Conservation (phyloP, 345 rosid genomes). For the Brassica cretica region DNA sequence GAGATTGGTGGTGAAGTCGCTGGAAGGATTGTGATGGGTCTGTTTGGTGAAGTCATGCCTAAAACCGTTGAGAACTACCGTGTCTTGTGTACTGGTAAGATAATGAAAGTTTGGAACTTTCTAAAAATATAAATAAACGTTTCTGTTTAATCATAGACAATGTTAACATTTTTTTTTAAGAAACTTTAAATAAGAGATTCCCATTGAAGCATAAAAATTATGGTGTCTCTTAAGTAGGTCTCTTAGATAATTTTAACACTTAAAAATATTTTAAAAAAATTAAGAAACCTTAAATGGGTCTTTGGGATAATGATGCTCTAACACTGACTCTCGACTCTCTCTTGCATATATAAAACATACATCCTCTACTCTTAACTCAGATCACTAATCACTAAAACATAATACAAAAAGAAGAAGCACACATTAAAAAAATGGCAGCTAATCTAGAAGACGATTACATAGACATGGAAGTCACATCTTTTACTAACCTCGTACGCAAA, state of each 20-base stretch:
- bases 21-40: slow-evolving; percentile 86
- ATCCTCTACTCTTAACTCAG: slow-evolving; percentile 8
- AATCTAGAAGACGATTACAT: slow-evolving; percentile 78
- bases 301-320: neutral
- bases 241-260: too few relatives aligned
- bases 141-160: too few relatives aligned
- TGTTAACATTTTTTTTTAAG: too few relatives aligned
- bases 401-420: slow-evolving; percentile 9
- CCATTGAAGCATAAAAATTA: too few relatives aligned
- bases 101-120: neutral
- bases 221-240: too few relatives aligned
- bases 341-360: slow-evolving; percentile 27
- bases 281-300: too few relatives aligned
- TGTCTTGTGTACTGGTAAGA: slow-evolving; percentile 72
- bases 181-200: too few relatives aligned
- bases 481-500: slow-evolving; percentile 48
- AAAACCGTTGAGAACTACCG: slow-evolving; percentile 86
- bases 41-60: slow-evolving; percentile 81
- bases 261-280: too few relatives aligned
- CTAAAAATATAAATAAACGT: too few relatives aligned
- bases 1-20: slow-evolving; percentile 74
- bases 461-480: slow-evolving; percentile 81
- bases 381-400: slow-evolving; percentile 17
- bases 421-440: slow-evolving; percentile 48
- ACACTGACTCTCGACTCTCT: slow-evolving; percentile 31